phyloP scores from a whole-genome alignment of 2,329 filamentous ascomycete genomes.

The Mycosphaerella arachidis region DNA sequence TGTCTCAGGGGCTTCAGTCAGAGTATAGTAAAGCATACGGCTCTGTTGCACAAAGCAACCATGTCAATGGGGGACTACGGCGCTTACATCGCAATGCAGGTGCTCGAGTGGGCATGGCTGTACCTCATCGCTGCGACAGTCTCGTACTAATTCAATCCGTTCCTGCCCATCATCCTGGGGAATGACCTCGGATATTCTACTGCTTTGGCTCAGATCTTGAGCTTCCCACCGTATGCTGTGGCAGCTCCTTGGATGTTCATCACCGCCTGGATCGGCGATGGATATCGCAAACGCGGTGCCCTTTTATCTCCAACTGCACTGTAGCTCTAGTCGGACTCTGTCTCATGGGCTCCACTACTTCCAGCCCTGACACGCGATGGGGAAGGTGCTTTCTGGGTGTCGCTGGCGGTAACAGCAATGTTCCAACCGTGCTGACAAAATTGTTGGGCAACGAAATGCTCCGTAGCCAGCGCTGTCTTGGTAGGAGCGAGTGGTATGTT shows the following conservation, averaged over 20 bases:
- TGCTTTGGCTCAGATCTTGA: slow-evolving; percentile 31
- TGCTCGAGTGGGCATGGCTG: slow-evolving; percentile 34
- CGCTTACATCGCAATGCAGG: slow-evolving; percentile 16
- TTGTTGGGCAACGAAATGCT: slow-evolving; percentile 79
- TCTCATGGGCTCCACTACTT: slow-evolving; percentile 14
- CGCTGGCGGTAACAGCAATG: slow-evolving; percentile 70
- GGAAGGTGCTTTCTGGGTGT: slow-evolving; percentile 70
- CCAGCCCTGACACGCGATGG: slow-evolving; percentile 42
- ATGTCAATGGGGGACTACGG: too few species aligned
- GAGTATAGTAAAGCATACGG: too few species aligned
- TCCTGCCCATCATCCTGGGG: slow-evolving; percentile 37
- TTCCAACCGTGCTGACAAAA: slow-evolving; percentile 71
- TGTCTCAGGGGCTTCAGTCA: too few species aligned
- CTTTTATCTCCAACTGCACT: slow-evolving; percentile 18
- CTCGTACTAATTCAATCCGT: slow-evolving; percentile 36
- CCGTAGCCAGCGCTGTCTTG: slow-evolving; percentile 68
- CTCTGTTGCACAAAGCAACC: too few species aligned
- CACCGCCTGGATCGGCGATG: slow-evolving; percentile 20
- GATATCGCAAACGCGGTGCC: slow-evolving; percentile 20
- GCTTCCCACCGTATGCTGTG: slow-evolving; percentile 33
- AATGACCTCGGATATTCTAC: slow-evolving; percentile 36
- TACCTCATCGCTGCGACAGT: slow-evolving; percentile 26
- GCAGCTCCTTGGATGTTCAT: slow-evolving; percentile 31
- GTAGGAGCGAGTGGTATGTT: slow-evolving; percentile 72
- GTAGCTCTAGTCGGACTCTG: slow-evolving; percentile 14